These are phyloP conservation scores for Claviceps monticola DNA, from an alignment of 2,329 filamentous ascomycete genomes.

Conservation along the genomic window DNA sequence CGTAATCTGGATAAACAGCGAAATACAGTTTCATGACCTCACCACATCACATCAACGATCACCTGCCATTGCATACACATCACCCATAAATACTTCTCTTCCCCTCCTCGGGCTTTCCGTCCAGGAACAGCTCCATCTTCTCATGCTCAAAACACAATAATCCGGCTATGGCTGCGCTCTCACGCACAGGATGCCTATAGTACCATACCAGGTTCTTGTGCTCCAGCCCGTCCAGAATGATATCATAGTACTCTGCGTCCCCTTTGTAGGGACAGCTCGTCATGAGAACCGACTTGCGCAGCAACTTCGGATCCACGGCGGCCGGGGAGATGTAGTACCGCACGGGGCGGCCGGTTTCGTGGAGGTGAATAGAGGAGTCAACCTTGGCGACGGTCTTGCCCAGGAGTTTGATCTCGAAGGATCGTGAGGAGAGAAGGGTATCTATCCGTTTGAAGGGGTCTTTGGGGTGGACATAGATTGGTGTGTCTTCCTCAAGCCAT, in stretches of 20 bases:
- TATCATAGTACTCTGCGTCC: conserved; percentile 46
- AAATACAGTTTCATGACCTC: background rate
- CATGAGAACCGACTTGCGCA: conserved; percentile 35
- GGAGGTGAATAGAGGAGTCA: conserved; percentile 35
- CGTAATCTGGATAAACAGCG: background rate
- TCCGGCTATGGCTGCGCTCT: conserved; percentile 41
- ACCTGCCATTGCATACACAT: background rate
- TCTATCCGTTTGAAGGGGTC: conserved; percentile 55
- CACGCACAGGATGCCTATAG: conserved; percentile 41
- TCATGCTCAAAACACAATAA: conserved; percentile 54
- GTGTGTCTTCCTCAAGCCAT: conserved; percentile 42
- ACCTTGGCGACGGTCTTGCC: conserved; percentile 34
- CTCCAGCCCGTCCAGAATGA: conserved; percentile 30
- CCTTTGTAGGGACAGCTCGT: conserved; percentile 57
- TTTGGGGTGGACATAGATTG: conserved; percentile 49
- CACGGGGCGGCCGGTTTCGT: conserved; percentile 45
- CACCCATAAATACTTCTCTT: conserved; percentile 3
- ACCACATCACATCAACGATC: background rate
- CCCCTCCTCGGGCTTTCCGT: conserved; percentile 23
- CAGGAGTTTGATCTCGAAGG: conserved; percentile 33
- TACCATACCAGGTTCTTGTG: conserved; percentile 47
- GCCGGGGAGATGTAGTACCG: conserved; percentile 46
- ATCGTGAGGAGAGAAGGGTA: conserved; percentile 39
- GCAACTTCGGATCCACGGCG: conserved; percentile 28
- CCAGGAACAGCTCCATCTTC: conserved; percentile 48